phyloP scores from a whole-genome alignment of 306 rosid species.

The Rubus parviflorus region DNA sequence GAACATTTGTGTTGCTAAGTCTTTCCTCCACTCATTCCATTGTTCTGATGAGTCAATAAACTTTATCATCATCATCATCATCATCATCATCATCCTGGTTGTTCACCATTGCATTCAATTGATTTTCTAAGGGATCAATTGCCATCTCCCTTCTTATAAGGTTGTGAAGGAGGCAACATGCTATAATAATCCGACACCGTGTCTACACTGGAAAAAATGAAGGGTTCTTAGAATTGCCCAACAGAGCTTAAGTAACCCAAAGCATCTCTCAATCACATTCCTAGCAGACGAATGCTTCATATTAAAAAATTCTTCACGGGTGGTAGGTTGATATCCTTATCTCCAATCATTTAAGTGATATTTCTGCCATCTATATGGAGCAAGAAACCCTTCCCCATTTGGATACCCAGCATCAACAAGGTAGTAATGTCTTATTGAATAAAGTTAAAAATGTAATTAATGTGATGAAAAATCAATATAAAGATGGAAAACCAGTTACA shows the following conservation, averaged over 20 bases:
- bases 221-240: not conserved
- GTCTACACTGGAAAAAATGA: not conserved
- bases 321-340: not conserved
- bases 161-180: not conserved
- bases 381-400: too few relatives aligned
- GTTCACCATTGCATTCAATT: too few relatives aligned
- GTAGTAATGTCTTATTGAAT: too few relatives aligned
- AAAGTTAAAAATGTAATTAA: too few relatives aligned
- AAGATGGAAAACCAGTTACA: too few relatives aligned
- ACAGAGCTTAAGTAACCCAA: not conserved
- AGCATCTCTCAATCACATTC: constrained; percentile 9
- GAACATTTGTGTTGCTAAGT: constrained; percentile 5
- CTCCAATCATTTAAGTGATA: constrained; percentile 6
- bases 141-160: not conserved
- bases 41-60: constrained; percentile 6
- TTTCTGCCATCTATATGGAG: not conserved
- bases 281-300: constrained; percentile 9
- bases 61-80: not conserved
- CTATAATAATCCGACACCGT: not conserved
- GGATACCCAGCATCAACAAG: too few relatives aligned
- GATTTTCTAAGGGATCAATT: not conserved
- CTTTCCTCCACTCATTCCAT: not conserved
- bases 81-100: too few relatives aligned
- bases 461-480: too few relatives aligned
- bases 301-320: not conserved